Base-by-base conservation (phyloP, 495 filamentous ascomycete species). In the Trichoderma virens region DNA sequence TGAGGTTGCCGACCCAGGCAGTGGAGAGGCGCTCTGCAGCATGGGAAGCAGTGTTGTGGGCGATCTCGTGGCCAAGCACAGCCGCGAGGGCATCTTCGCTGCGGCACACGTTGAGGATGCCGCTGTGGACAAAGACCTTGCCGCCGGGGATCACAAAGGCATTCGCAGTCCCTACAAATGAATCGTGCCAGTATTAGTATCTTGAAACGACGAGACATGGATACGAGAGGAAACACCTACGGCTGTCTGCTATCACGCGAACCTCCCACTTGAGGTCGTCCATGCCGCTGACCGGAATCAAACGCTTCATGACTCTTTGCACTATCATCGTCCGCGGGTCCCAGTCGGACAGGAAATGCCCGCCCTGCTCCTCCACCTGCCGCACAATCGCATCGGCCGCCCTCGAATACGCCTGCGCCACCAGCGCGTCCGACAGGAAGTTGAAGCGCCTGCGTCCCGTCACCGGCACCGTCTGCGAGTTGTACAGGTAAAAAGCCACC, bases 101-200 rank as follows among this genome's bases (percentile, higher is more conserved):
- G 47, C 77, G 63, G 59, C 89, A 90, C 18, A 96, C 78, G 2
- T 85, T 84, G 54, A 98, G 70, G 23, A 98, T 89, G 23, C 93
- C 89, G 39, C 85, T 90, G 67, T 89, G 96, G 5, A 98, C 93
- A 69, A 97, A 97, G 20, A 98, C 92, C 69, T 96, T 95, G 2
- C 92, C 93, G 71, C 91, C 92, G 3, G 93, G 93, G 43, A 97
- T 79, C 0, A 98, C 93, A 73, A 97, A 96, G 0, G 93, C 93
- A 71, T 98, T 98, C 5, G 72, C 76, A 4, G 69, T 70, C 62
- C 67, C 70, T 72, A 65, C n/a, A n/a, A n/a, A n/a, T n/a, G n/a
- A n/a, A n/a, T n/a, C n/a, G n/a, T n/a, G n/a, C n/a, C n/a, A n/a
- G n/a, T n/a, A n/a, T n/a, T n/a, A n/a, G n/a, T n/a, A n/a, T n/a